Evolutionary conservation across 2,329 filamentous ascomycete species (phyloP).

Genomic region (Rachicladosporium sp.): DNA sequence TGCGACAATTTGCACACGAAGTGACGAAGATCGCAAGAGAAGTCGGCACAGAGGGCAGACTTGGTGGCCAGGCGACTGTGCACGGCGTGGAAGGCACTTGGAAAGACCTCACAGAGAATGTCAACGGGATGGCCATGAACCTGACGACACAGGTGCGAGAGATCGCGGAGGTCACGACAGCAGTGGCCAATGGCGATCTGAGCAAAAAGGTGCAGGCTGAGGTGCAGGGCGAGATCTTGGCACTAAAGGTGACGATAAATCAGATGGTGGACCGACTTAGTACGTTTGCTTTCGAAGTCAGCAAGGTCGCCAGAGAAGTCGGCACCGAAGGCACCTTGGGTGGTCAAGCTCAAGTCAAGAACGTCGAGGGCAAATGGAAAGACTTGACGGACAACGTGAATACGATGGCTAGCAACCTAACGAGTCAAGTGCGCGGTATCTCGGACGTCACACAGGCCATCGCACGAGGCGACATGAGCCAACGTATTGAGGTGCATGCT

Average conservation of each 20-base stretch:
- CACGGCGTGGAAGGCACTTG: constrained; percentile 42
- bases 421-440: constrained; percentile 68
- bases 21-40: constrained; percentile 41
- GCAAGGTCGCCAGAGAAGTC: constrained; percentile 53
- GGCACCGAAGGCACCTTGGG: constrained; percentile 53
- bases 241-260: constrained; percentile 74
- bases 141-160: constrained; percentile 39
- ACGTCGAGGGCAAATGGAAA: constrained; percentile 56
- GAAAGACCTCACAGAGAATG: constrained; percentile 43
- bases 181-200: constrained; percentile 39
- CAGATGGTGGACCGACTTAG: constrained; percentile 54
- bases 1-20: constrained; percentile 41
- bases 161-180: constrained; percentile 41
- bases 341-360: constrained; percentile 51
- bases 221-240: constrained; percentile 40
- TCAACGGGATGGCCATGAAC: constrained; percentile 43
- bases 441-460: constrained; percentile 91
- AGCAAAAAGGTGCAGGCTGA: constrained; percentile 41
- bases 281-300: constrained; percentile 53
- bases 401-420: constrained; percentile 54
- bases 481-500: constrained; percentile 89
- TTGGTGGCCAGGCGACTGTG: constrained; percentile 40
- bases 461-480: constrained; percentile 88
- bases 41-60: constrained; percentile 39
- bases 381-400: constrained; percentile 56